These are phyloP conservation scores for Lentinus tigrinus DNA, from an alignment of 768 basidiomycete species.

Conservation along the genomic window DNA sequence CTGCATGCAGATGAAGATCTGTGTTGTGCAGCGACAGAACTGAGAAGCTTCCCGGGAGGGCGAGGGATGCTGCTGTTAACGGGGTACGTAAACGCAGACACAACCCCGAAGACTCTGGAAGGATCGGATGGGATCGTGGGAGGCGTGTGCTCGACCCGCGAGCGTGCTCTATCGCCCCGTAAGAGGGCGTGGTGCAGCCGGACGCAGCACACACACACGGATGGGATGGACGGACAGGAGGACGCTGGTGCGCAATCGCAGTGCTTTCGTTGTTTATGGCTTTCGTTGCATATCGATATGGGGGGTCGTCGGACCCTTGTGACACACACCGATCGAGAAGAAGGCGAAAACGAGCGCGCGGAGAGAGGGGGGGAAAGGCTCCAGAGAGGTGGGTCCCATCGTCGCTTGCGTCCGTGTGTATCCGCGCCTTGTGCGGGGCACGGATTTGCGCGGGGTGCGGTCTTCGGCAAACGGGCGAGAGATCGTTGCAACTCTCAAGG, in stretches of 20 bases:
- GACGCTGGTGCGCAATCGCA: slow-evolving; percentile 8
- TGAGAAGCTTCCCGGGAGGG: no score
- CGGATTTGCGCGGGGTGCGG: not conserved
- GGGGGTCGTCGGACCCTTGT: not conserved
- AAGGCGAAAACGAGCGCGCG: not conserved
- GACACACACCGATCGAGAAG: slow-evolving; percentile 5
- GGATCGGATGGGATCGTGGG: not conserved
- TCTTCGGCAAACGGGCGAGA: not conserved
- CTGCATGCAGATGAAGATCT: not conserved
- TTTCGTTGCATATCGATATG: slow-evolving; percentile 10
- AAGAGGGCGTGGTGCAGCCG: no score
- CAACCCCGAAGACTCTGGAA: not conserved
- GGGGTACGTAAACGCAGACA: not conserved
- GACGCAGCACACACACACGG: no score
- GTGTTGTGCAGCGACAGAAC: not conserved
- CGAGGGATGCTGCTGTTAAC: not conserved
- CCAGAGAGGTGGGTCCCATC: slow-evolving; percentile 1
- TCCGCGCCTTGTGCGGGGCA: not conserved
- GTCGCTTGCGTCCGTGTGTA: not conserved
- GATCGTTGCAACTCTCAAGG: not conserved
- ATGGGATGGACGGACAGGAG: slow-evolving; percentile 3
- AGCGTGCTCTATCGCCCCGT: no score
- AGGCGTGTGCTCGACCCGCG: not conserved
- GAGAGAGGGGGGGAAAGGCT: slow-evolving; percentile 1
- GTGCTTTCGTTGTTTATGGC: not conserved